These are phyloP conservation scores for Davidsoniella eucalypti DNA, from an alignment of 2,329 filamentous ascomycete genomes.

Conservation along the genomic window DNA sequence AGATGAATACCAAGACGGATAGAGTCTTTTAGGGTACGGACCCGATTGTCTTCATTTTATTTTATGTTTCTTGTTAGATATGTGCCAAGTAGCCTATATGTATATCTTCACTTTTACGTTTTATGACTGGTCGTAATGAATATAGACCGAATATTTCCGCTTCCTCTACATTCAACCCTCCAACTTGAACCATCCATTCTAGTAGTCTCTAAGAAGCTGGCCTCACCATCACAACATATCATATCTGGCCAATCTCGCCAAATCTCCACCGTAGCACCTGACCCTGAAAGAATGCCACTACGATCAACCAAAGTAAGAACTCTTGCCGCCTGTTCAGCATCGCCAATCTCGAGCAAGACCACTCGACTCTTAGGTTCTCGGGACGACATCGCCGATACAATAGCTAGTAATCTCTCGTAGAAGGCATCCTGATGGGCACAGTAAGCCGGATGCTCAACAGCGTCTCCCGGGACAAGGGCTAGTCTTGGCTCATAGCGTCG, in stretches of 20 bases:
- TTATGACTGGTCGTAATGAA: slow-evolving; percentile 7
- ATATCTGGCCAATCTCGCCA: slow-evolving; percentile 53
- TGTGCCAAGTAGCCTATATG: not conserved
- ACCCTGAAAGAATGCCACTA: slow-evolving; percentile 12
- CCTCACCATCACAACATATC: not conserved
- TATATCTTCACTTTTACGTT: not conserved
- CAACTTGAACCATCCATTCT: slow-evolving; percentile 1
- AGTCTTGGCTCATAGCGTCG: slow-evolving; percentile 64
- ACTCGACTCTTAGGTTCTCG: slow-evolving; percentile 27
- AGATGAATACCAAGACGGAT: slow-evolving; percentile 24
- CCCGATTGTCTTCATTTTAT: not conserved
- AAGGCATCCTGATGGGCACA: slow-evolving; percentile 38
- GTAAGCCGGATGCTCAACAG: slow-evolving; percentile 18
- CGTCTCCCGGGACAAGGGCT: slow-evolving; percentile 48
- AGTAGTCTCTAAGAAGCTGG: not conserved
- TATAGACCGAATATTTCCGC: slow-evolving; percentile 11
- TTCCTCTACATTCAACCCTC: slow-evolving; percentile 5
- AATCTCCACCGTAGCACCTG: slow-evolving; percentile 35
- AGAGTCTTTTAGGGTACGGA: slow-evolving; percentile 17
- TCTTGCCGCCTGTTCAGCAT: slow-evolving; percentile 47
- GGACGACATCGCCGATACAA: slow-evolving; percentile 27
- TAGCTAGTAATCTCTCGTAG: slow-evolving; percentile 46
- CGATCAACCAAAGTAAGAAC: slow-evolving; percentile 27
- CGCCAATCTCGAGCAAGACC: slow-evolving; percentile 56
- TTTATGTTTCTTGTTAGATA: too few species aligned